Base-by-base conservation (phyloP, 805 yeast species). In the Brettanomyces sp. region DNA sequence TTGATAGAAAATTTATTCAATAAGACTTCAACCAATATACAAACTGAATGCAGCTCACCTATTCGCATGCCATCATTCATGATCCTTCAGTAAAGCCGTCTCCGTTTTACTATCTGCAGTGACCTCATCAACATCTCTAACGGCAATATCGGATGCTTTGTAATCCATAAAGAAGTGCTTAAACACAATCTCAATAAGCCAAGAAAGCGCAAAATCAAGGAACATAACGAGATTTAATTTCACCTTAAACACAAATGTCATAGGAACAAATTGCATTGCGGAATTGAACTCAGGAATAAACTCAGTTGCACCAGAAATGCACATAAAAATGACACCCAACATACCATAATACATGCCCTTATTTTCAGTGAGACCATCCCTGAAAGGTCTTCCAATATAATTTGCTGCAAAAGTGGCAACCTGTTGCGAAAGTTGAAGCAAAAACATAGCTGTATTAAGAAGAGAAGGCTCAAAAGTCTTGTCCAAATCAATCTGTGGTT, bases 401-500 rank as follows among this genome's bases (percentile, higher is more conserved):
- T 93, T 93, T 48, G 93, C 96, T 21, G 96, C 96, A 72, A 90
- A 93, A 0, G 99, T 93, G 13, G 97, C 87, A 45, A 93, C 95
- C 66, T 93, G 96, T 71, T 93, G 98, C 18, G 95, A 91, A 58
- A 93, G 75, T 66, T 90, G 97, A 47, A 93, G 76, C 63, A 93
- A 74, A 68, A 90, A 93, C 73, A 93, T 90, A 58, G 96, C 97
- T 36, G 98, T 91, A 69, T 93, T 93, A 63, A 93, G 77, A 60
- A 93, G 73, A 3, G 97, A 88, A 41, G 99, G 99, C 45, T 71
- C 64, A 59, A 93, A 93, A 53, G 75, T 80, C 63, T 88, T 89
- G 60, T 93, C 98, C 54, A 93, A 73, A 62, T 93, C 98, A 51
- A 87, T 74, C 58, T 82, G 80, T 28, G 93, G 95, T 63, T 80